Evolutionary conservation across 139 green algal genomes (phyloP).

Genomic region (Bryopsis sp.): DNA sequence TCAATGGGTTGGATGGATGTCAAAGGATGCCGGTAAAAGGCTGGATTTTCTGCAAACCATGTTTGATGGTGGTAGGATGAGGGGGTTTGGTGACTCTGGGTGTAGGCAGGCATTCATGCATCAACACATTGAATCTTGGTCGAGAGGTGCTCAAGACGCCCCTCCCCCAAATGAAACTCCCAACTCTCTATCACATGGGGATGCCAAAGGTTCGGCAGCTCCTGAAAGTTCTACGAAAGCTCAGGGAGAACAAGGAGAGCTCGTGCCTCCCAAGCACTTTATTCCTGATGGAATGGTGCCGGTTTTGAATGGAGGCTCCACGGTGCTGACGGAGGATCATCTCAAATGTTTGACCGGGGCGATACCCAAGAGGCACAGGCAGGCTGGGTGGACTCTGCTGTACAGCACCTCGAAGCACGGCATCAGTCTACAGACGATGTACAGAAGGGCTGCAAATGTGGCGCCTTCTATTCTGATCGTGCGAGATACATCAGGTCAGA

Average conservation of each 20-base stretch:
- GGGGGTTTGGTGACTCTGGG: no score
- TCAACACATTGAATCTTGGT: conserved; percentile 16
- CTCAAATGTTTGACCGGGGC: neutral
- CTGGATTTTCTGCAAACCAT: no score
- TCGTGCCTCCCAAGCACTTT: conserved; percentile 24
- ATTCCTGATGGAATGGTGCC: conserved; percentile 10
- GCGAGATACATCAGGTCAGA: conserved; percentile 25
- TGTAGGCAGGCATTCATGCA: conserved; percentile 1
- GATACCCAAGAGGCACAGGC: conserved; percentile 19
- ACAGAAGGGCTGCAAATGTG: conserved; percentile 24
- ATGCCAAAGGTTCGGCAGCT: neutral
- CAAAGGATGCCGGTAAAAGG: no score
- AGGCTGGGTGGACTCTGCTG: conserved; percentile 20
- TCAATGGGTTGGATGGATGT: neutral
- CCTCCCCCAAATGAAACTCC: neutral
- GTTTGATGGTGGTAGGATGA: no score
- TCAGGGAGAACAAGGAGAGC: neutral
- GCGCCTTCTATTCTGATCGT: conserved; percentile 33
- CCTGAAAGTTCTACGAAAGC: neutral
- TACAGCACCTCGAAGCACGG: conserved; percentile 33
- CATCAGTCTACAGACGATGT: conserved; percentile 63
- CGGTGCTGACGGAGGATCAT: conserved; percentile 10
- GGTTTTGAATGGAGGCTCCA: conserved; percentile 12
- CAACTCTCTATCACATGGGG: neutral
- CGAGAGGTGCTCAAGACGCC: neutral